Percentiles rank a stretch among this genome's conserved stretches.
Evolutionary conservation across 2,329 filamentous ascomycete species (phyloP).

Genomic region (Phialophora chinensis): DNA sequence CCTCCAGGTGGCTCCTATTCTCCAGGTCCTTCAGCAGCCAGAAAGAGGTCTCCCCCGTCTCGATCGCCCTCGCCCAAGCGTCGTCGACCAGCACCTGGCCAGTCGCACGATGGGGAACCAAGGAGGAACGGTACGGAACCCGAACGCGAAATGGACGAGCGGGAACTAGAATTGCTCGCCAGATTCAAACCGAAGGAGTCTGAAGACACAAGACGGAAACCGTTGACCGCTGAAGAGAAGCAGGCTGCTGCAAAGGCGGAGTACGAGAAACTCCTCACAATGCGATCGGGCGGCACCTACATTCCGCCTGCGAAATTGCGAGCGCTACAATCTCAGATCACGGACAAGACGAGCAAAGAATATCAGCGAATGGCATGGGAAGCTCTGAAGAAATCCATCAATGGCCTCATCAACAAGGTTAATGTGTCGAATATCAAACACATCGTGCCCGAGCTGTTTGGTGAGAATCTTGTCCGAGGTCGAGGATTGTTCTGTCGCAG

Average conservation of each 20-base stretch:
- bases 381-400: constrained; percentile 97
- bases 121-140: constrained; percentile 50
- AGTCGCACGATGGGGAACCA: constrained; percentile 40
- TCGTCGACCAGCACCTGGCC: constrained; percentile 54
- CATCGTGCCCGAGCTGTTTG: constrained; percentile 94
- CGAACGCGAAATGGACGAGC: constrained; percentile 55
- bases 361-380: constrained; percentile 99
- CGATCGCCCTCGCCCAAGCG: constrained; percentile 60
- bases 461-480: constrained; percentile 89
- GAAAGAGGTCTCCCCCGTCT: constrained; percentile 63
- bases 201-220: constrained; percentile 55
- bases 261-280: constrained; percentile 87
- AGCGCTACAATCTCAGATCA: constrained; percentile 94
- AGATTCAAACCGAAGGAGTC: constrained; percentile 60
- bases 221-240: constrained; percentile 78
- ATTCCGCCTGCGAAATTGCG: constrained; percentile 90
- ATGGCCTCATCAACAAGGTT: constrained; percentile 98
- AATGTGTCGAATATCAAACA: constrained; percentile 98
- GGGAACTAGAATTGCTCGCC: constrained; percentile 59
- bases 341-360: constrained; percentile 93
- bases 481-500: constrained; percentile 91
- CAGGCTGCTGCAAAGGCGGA: constrained; percentile 88
- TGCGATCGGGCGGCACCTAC: constrained; percentile 94
- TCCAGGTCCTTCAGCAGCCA: constrained; percentile 56
- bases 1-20: constrained; percentile 56